Percentiles rank a stretch among this genome's conserved stretches.
Evolutionary conservation across 345 rosid species (phyloP).

Genomic region (Citrus trifoliata): DNA sequence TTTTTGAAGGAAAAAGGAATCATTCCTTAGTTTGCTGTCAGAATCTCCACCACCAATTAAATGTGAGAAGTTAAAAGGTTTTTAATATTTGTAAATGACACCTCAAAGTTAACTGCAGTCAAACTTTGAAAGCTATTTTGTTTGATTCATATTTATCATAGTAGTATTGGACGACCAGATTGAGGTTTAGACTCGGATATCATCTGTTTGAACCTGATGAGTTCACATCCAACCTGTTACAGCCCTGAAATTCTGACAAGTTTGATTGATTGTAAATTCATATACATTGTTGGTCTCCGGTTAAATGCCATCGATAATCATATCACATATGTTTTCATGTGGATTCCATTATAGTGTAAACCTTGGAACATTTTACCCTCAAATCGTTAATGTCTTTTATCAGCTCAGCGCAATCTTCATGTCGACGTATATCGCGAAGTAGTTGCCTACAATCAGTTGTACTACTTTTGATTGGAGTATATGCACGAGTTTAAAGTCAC

Average conservation of each 20-base stretch:
- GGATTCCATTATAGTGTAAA: too few relatives aligned
- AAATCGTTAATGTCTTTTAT: too few relatives aligned
- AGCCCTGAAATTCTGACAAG: neutral
- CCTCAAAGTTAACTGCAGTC: neutral
- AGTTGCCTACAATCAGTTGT: neutral
- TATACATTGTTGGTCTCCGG: neutral
- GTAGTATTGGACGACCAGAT: neutral
- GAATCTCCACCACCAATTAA: neutral
- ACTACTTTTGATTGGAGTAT: neutral
- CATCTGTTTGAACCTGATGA: neutral
- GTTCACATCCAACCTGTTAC: neutral
- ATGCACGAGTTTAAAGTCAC: too few relatives aligned
- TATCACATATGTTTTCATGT: too few relatives aligned
- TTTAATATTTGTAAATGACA: neutral
- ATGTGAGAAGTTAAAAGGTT: neutral
- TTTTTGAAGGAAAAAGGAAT: slow-evolving; percentile 31
- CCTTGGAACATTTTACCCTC: too few relatives aligned
- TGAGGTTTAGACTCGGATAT: neutral
- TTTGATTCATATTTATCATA: neutral
- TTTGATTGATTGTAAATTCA: too few relatives aligned
- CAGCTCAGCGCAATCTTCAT: too few relatives aligned
- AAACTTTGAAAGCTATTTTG: neutral
- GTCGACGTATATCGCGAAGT: too few relatives aligned
- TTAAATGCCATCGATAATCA: neutral
- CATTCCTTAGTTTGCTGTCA: neutral